Base-by-base conservation (phyloP, 2,329 filamentous ascomycete genomes). In the Pseudocercospora musae region DNA sequence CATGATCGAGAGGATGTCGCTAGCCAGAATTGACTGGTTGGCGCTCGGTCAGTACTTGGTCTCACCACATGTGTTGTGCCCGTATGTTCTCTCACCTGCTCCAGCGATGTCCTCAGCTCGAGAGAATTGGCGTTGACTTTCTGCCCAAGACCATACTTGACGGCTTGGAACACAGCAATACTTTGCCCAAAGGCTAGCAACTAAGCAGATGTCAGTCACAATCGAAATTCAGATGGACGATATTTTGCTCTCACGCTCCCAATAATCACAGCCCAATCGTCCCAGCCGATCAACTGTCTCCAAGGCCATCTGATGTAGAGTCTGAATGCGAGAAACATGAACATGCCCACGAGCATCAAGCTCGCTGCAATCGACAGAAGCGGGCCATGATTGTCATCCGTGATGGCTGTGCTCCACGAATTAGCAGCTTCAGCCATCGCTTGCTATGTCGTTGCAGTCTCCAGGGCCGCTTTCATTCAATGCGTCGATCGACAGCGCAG, bases 221-320 rank as follows among this genome's bases (percentile, higher is more conserved):
- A 9, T n/a, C 7, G 21, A 8, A 1, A 13, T 33, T 10, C 15
- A 10, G 25, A 25, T 29, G 25, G 11, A 11, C 2, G 8, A 8
- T 5, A 4, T 20, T n/a, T 29, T n/a, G 23, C 7, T 1, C 52
- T 48, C 57, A 66, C 52, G 21, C 60, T 66, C 52, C 64, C 64
- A 15, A 63, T 11, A 3, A 66, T 52, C 2, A 62, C 53, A 8
- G 60, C 64, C 15, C 59, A 29, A 37, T 66, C 64, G 49, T 66
- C 64, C 23, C 33, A 60, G n/a, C 64, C 61, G 21, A 60, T 53
- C n/a, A 63, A 44, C 27, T 57, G 63, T 40, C 18, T 48, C 64
- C 64, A 66, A 8, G 64, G 64, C 64, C 64, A 66, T 57, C 64
- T 58, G 11, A 66, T 62, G 20, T 52, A 55, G 10, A 66, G 13